Evolutionary conservation across 2,329 filamentous ascomycete genomes (phyloP).

Genomic region (Penicillium olsonii): DNA sequence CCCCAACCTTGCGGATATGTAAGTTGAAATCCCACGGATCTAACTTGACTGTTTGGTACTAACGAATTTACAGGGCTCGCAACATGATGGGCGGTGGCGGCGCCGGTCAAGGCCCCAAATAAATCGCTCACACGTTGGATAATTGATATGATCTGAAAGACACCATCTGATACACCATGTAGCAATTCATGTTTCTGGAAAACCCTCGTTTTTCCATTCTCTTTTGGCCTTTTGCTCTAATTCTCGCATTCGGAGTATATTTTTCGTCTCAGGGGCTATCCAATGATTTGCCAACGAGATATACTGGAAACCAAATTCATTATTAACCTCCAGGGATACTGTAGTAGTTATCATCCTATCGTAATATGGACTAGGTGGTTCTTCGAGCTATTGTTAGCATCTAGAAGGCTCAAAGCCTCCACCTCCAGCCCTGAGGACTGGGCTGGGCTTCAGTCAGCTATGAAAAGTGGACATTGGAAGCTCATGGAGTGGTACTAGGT

Average conservation of each 20-base stretch:
- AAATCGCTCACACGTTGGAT: slow-evolving; percentile 12
- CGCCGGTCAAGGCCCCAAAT: slow-evolving; percentile 40
- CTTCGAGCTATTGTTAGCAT: no score
- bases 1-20: slow-evolving; percentile 90
- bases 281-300: no score
- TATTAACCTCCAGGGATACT: no score
- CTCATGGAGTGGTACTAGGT: no score
- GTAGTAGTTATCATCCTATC: no score
- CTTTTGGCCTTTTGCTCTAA: not conserved
- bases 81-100: slow-evolving; percentile 66
- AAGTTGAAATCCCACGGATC: slow-evolving; percentile 49
- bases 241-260: not conserved
- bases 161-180: slow-evolving; percentile 22
- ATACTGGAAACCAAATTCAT: no score
- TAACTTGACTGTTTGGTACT: slow-evolving; percentile 1
- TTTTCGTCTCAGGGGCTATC: not conserved
- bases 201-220: slow-evolving; percentile 6
- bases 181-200: slow-evolving; percentile 20
- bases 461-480: no score
- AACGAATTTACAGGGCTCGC: slow-evolving; percentile 53
- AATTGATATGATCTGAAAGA: slow-evolving; percentile 17
- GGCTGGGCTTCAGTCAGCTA: no score
- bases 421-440: no score
- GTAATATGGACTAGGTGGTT: no score
- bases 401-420: no score